Base-by-base conservation (phyloP, 495 filamentous ascomycete species). In the Parathielavia hyrcaniae region DNA sequence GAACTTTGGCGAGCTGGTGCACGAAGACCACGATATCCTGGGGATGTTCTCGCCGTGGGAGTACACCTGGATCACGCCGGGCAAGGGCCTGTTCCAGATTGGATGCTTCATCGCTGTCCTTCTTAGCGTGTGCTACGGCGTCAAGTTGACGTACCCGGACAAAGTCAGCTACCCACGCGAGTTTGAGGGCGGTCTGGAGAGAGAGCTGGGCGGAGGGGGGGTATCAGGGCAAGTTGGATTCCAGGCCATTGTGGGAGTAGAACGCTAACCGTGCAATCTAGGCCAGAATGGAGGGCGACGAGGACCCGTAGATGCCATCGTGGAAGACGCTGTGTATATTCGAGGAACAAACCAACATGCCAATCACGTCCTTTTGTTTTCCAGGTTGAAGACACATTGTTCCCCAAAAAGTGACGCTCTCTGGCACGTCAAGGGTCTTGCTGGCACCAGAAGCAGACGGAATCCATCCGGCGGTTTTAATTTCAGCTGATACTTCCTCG, bases 11-110 rank as follows among this genome's bases (percentile, higher is more conserved):
- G 95, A 99, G 73, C 87, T 90, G 5, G 83, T 95, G 30, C 92
- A 99, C 71, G 95, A 99, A 74, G 95, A 99, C 73, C 86, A 97
- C 68, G 95, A 99, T 71, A 84, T 96, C 53, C 79, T 97, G 20
- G 91, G 92, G 66, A 85, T 95, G 55, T 92, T 99, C 75, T 86
- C 87, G 50, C 82, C 88, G 2, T 83, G 96, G 67, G 87, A 91
- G 62, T 97, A 99, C 74, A 91, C 83, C 23, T 91, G 93, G 76
- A 82, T 86, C 59, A 81, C 79, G 41, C 70, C 91, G 26, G 78
- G 82, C 64, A 89, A 85, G 76, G 91, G 83, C 49, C 66, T 85
- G 47, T 67, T 88, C 43, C 84, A 91, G 71, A 68, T 95, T 56
- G 89, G 89, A 50, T 74, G 70, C 61, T 96, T 96, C 67, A 74